Conservation (phyloP, 2,329 filamentous ascomycete species). For the Stachybotrys echinatus region DNA sequence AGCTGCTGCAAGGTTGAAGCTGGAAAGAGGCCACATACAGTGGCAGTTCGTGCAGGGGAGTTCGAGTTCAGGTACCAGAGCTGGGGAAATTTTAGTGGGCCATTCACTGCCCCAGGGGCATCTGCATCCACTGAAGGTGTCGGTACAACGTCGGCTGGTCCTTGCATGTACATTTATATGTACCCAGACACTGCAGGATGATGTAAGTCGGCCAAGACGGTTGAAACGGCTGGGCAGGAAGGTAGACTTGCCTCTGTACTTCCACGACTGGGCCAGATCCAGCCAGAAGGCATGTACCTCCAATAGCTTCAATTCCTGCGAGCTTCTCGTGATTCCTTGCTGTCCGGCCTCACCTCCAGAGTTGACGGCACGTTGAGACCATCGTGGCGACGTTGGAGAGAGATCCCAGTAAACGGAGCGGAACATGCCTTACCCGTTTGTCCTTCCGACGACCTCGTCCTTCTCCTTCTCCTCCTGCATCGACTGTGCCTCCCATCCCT, state of each 20-base stretch:
- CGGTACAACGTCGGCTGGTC: neutral
- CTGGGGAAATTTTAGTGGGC: neutral
- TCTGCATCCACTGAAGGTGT: neutral
- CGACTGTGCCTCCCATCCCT: conserved; percentile 78
- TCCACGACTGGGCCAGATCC: neutral
- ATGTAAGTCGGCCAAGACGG: neutral
- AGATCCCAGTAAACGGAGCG: too few relatives aligned
- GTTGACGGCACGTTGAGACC: too few relatives aligned
- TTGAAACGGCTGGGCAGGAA: neutral
- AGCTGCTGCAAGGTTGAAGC: neutral
- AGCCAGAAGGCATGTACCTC: too few relatives aligned
- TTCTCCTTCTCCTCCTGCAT: conserved; percentile 77
- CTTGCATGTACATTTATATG: too few relatives aligned
- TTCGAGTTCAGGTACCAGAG: too few relatives aligned
- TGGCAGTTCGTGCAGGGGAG: too few relatives aligned
- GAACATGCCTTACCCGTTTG: conserved; percentile 84
- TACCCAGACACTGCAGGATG: neutral
- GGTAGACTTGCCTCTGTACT: neutral
- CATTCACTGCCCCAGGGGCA: too few relatives aligned
- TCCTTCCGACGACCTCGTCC: conserved; percentile 82
- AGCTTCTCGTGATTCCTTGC: too few relatives aligned
- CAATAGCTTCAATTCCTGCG: too few relatives aligned
- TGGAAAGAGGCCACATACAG: too few relatives aligned
- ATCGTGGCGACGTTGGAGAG: too few relatives aligned
- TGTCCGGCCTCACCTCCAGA: too few relatives aligned